Base-by-base conservation (phyloP, 2,329 filamentous ascomycete species). In the Amphichorda felina region DNA sequence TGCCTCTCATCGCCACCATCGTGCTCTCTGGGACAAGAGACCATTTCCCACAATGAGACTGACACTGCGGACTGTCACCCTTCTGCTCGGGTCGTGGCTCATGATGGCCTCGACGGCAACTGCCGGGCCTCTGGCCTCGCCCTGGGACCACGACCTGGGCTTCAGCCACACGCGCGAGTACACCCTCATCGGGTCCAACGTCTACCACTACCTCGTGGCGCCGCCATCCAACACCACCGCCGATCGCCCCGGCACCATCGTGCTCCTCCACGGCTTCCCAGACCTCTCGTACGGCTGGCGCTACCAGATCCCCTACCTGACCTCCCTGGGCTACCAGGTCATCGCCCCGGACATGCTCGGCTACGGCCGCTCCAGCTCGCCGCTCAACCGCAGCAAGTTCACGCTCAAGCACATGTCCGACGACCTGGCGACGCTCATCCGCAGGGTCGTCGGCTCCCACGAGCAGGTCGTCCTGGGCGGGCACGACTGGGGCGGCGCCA, bases 401-500 rank as follows among this genome's bases (percentile, higher is more conserved):
- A 73, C 73, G 17, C 64, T 76, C 53, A 91, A 86, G 62, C 74
- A 69, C 43, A 73, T 82, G 40, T 70, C 81, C n/a, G 73, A 78
- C 37, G 86, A 94, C 50, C 70, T 96, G 44, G 79, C 75, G 16
- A 77, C 75, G 41, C 68, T 96, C 17, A 75, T 81, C 6, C 63
- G 61, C 40, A 68, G 79, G 42, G 59, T 65, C 37, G 59, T 61
- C 18, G 57, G 64, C 35, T 36, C 62, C 51, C 29, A 63, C 55
- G 51, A 51, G 8, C 60, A 60, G 37, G 80, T 94, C 49, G 79
- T 95, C 38, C 70, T 95, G 10, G 86, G 87, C 33, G 89, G 87
- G 8, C 89, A 95, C 60, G 89, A 96, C 59, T 95, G 89, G 84
- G 89, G 89, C 54, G 87, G 84, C 47, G 67, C 70, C 3, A 65